Percentiles rank a stretch among this genome's conserved stretches.
Conservation (phyloP, 2,329 filamentous ascomycete genomes). For the Parascedosporium putredinis region DNA sequence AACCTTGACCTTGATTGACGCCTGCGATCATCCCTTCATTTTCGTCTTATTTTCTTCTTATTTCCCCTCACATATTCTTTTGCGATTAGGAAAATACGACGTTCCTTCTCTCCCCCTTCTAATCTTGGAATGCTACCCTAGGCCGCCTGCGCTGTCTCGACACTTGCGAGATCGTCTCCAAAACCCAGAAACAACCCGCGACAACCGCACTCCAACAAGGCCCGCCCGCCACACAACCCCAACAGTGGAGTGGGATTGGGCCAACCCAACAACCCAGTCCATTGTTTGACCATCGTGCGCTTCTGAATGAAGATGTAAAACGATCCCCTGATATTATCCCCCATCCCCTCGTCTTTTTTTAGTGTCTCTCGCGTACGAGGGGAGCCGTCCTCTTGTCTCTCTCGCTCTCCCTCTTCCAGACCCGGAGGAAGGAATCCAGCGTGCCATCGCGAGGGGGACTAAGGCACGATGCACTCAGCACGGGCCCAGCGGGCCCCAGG, state of each 20-base stretch:
- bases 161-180: background rate
- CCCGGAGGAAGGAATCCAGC: background rate
- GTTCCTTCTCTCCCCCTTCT: background rate
- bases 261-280: background rate
- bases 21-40: too few relatives aligned
- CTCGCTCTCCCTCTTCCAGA: too few relatives aligned
- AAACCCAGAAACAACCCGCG: background rate
- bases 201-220: background rate
- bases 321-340: background rate
- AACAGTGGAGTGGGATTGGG: background rate
- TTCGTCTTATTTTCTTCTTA: background rate
- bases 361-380: too few relatives aligned
- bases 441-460: background rate
- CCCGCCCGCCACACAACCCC: background rate
- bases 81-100: background rate
- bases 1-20: too few relatives aligned
- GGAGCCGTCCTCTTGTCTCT: too few relatives aligned
- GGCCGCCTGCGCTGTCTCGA: background rate
- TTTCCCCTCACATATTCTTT: background rate
- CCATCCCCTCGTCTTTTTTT: background rate
- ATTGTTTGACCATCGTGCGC: background rate
- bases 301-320: background rate
- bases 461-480: conserved; percentile 32
- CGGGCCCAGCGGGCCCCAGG: conserved; percentile 40
- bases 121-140: background rate